Evolutionary conservation across 169 alveolate genomes (phyloP), one percentile per base, ranked within the genome.

Genomic region (Sarcocystis neurona): DNA sequence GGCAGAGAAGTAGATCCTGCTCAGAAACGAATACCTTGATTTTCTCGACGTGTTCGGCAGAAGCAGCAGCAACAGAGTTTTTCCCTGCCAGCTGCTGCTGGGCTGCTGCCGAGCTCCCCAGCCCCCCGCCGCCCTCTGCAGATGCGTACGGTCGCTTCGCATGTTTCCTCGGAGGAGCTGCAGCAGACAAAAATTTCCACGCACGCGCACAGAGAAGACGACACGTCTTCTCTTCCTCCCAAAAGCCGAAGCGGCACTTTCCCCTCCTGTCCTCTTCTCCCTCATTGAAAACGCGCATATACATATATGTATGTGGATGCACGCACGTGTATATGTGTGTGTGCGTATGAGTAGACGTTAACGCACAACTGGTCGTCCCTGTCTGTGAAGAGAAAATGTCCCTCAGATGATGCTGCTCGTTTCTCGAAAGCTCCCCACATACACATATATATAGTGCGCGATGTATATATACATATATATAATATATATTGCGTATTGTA

Each of bases 161-260:
- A n/a, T n/a, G n/a, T 56, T 72, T 72, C 43, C 82, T 47, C 50
- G 82, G 53, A 48, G 82, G 82, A 8, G 82, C 82, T 72, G 48
- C 23, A 15, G 66, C n/a, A 66, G 18, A 46, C 20, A 75, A 39
- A 75, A 44, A 30, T 5, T n/a, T n/a, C n/a, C n/a, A n/a, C n/a
- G n/a, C n/a, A n/a, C n/a, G 10, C 34, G 27, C 10, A 75, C 12
- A 75, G 60, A 75, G 18, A 75, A 27, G n/a, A 79, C 15, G 4
- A 4, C 68, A 10, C 18, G 23, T 3, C 68, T 15, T 3, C 15
- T 4, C 27, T 15, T 2, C 41, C 34, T 46, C n/a, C 6, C 30
- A 34, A 30, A 2, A 44, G 30, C 44, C 41, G 39, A 18, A n/a
- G 30, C n/a, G 41, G 8, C 18, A 47, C 30, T 8, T n/a, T 6